These are phyloP conservation scores for Pilatotrama ljubarskyi DNA, from an alignment of 768 basidiomycete species.

Conservation along the genomic window DNA sequence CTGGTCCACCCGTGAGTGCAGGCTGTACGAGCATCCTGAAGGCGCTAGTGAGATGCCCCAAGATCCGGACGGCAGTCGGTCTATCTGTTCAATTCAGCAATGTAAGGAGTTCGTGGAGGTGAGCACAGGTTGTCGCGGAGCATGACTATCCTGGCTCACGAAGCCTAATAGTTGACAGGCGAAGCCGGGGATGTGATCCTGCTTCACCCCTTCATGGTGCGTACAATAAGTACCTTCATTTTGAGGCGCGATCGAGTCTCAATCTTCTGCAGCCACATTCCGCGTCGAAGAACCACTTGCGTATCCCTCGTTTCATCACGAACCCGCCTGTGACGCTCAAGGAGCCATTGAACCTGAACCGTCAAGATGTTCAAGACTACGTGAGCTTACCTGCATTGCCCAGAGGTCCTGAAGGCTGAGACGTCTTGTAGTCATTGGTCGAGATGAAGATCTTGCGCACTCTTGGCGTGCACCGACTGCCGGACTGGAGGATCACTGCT, in stretches of 20 bases:
- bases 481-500: slow-evolving; percentile 27
- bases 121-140: not conserved
- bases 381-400: slow-evolving; percentile 7
- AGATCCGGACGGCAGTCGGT: slow-evolving; percentile 26
- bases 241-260: not conserved
- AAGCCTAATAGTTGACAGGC: slow-evolving; percentile 31
- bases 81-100: slow-evolving; percentile 19
- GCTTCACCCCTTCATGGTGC: slow-evolving; percentile 39
- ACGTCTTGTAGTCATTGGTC: slow-evolving; percentile 28
- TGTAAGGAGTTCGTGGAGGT: slow-evolving; percentile 31
- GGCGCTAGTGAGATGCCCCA: slow-evolving; percentile 18
- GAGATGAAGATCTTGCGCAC: slow-evolving; percentile 37
- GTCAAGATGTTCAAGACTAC: slow-evolving; percentile 31
- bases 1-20: not conserved
- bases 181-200: slow-evolving; percentile 39
- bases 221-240: not conserved
- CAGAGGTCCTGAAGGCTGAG: no score
- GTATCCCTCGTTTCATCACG: slow-evolving; percentile 38
- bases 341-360: slow-evolving; percentile 36
- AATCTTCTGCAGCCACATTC: slow-evolving; percentile 29
- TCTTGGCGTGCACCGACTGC: slow-evolving; percentile 29
- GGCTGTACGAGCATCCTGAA: slow-evolving; percentile 27
- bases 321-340: slow-evolving; percentile 39
- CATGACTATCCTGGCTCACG: not conserved
- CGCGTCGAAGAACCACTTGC: slow-evolving; percentile 36